phyloP scores from a whole-genome alignment of 257 asterid genomes.

The Thymus quinquecostatus region DNA sequence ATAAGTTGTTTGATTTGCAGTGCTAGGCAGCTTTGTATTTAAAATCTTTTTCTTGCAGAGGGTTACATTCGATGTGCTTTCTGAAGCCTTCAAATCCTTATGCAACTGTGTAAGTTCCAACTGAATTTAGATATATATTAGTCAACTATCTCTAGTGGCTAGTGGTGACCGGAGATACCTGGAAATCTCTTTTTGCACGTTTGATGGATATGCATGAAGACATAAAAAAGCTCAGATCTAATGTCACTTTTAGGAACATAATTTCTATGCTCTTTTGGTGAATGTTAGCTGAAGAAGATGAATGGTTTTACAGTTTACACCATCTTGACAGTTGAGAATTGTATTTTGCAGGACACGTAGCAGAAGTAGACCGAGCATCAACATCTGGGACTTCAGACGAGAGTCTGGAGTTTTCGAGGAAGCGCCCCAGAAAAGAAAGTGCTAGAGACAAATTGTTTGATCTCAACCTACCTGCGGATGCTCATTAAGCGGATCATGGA shows the following conservation, averaged over 20 bases:
- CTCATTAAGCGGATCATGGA: constrained; percentile 38
- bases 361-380: constrained; percentile 55
- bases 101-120: constrained; percentile 18
- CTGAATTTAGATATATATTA: constrained; percentile 21
- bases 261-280: not conserved
- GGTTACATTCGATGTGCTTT: constrained; percentile 30
- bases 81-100: constrained; percentile 32
- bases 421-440: constrained; percentile 58
- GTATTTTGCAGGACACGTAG: constrained; percentile 43
- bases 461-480: constrained; percentile 82
- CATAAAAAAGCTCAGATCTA: not conserved
- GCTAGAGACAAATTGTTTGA: constrained; percentile 47
- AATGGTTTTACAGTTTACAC: not conserved
- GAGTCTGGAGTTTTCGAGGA: constrained; percentile 49
- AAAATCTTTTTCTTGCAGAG: constrained; percentile 37
- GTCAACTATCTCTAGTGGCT: constrained; percentile 22
- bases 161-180: not conserved
- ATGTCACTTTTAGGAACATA: not conserved
- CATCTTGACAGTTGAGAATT: not conserved
- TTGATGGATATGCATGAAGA: not conserved
- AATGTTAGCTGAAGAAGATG: not conserved
- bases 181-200: constrained; percentile 6
- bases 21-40: constrained; percentile 32
- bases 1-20: constrained; percentile 16
- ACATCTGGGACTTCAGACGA: constrained; percentile 60